These are phyloP conservation scores for Umbelopsis sp. DNA, from an alignment of 371 early-diverging fungal genomes.

Conservation along the genomic window DNA sequence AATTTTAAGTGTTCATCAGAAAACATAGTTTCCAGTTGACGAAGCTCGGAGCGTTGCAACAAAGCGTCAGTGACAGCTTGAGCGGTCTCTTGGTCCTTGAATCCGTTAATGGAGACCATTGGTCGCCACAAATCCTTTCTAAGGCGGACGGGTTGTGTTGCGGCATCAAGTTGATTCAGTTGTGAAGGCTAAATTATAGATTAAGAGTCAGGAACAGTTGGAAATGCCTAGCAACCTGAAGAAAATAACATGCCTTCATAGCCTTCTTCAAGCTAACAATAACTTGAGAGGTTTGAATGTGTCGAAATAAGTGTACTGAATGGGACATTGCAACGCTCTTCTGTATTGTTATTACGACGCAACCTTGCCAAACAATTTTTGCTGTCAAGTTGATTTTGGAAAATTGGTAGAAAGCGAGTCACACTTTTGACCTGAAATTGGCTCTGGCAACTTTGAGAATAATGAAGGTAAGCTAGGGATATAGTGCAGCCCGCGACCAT, in stretches of 20 bases:
- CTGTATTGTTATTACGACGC: neutral
- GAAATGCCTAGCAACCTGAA: neutral
- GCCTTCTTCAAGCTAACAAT: constrained; percentile 51
- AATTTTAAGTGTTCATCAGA: constrained; percentile 42
- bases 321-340: neutral
- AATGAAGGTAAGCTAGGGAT: too few relatives aligned
- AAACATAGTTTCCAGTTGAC: constrained; percentile 40
- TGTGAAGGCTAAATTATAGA: constrained; percentile 42
- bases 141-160: constrained; percentile 45
- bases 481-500: too few relatives aligned
- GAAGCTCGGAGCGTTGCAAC: constrained; percentile 47
- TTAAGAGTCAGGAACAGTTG: neutral
- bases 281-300: constrained; percentile 66
- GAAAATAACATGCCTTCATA: constrained; percentile 37
- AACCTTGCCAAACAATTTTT: neutral
- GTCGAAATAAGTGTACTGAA: constrained; percentile 57
- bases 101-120: constrained; percentile 58
- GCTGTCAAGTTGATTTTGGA: neutral
- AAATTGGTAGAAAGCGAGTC: constrained; percentile 11
- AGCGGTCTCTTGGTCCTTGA: constrained; percentile 49
- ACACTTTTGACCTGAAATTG: neutral
- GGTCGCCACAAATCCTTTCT: constrained; percentile 69
- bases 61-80: constrained; percentile 65
- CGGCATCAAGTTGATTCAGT: constrained; percentile 43
- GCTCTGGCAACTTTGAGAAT: too few relatives aligned